Evolutionary conservation across 768 basidiomycete species (phyloP), one percentile per base, ranked within the genome.

Genomic region (Suillus plorans): DNA sequence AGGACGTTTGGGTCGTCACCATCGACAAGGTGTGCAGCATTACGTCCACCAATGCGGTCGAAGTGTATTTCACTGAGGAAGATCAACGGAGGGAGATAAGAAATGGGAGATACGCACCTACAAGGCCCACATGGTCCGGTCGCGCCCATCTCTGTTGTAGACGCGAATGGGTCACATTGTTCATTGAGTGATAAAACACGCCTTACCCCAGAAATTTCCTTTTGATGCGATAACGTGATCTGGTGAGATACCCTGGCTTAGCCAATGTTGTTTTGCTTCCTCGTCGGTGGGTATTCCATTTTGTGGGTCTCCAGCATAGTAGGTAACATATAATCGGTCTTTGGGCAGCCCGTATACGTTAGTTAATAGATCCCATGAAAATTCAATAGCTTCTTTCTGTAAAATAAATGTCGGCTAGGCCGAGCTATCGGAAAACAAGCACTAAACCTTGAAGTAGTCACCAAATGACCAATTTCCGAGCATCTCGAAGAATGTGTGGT

Each of bases 381-480:
- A 95, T 22, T 77, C 79, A 64, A 97, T 90, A 2, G 97, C 97
- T 68, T 99, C 97, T 85, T 90, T 89, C 96, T 97, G 74, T 5
- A 34, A 45, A 41, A 45, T 12, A 50, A 18, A 61, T 58, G 60
- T 64, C 68, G 65, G 42, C 18, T 52, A 55, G 44, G 67, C 66
- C 6, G 53, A 42, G 53, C 53, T 16, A 31, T 66, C 18, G 3
- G 13, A 50, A 20, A 41, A 57, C n/a, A 50, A 9, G 45, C 44
- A 37, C 70, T 76, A 53, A 60, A 87, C 96, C 87, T 99, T 99
- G 88, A 99, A 99, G 81, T 99, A 99, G 77, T 99, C 96, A 0
- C 97, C 97, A 70, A 99, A 99, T 5, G 96, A 98, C 97, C 97
- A 99, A 77, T 99, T 99, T 45, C 97, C 97, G 67, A 99, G 80